phyloP scores from a whole-genome alignment of 768 basidiomycete species.

The Hygrocybe coccinea region DNA sequence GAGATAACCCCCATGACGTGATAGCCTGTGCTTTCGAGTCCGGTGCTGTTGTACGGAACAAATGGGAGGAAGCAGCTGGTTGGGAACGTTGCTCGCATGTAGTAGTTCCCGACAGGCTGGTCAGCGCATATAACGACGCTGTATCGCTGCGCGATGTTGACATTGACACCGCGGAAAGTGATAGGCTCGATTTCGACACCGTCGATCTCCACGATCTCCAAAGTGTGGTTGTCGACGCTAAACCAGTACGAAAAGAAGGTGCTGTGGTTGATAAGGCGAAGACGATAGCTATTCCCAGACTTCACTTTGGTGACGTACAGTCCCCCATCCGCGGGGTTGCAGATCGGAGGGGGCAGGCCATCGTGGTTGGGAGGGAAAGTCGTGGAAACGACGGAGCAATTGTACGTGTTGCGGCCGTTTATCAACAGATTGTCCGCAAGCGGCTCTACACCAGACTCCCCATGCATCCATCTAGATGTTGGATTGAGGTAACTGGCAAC shows the following conservation, averaged over 20 bases:
- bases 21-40: too few relatives aligned
- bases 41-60: too few relatives aligned
- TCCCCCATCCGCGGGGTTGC: conserved; percentile 30
- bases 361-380: conserved; percentile 6
- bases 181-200: conserved; percentile 40
- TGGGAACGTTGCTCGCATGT: not conserved
- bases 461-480: not conserved
- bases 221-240: conserved; percentile 42
- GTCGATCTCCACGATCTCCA: conserved; percentile 47
- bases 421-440: too few relatives aligned
- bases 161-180: conserved; percentile 33
- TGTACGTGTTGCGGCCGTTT: not conserved
- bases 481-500: conserved; percentile 6
- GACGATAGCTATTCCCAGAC: conserved; percentile 33
- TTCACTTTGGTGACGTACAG: conserved; percentile 24
- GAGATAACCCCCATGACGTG: too few relatives aligned
- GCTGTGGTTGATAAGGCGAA: conserved; percentile 46
- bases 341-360: conserved; percentile 24
- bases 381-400: too few relatives aligned
- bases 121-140: conserved; percentile 34
- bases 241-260: conserved; percentile 44
- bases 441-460: too few relatives aligned
- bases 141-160: conserved; percentile 48
- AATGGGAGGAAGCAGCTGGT: too few relatives aligned
- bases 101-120: not conserved